phyloP scores from a whole-genome alignment of 179 eudicot genomes.

The Carnegiea gigantea region DNA sequence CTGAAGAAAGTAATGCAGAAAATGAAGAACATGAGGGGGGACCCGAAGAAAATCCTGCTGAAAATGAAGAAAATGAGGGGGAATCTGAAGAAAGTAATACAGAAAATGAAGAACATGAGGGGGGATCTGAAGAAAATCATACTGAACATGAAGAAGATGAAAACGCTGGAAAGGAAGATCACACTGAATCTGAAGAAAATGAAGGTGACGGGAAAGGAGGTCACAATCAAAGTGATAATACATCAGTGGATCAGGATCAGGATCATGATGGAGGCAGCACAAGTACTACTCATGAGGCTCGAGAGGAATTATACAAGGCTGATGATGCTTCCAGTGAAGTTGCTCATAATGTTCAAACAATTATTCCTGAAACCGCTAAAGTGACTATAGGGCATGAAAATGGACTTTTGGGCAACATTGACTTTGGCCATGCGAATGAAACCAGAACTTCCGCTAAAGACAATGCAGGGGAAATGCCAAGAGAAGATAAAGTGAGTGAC shows the following conservation, averaged over 20 bases:
- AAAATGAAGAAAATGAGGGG: slow-evolving; percentile 6
- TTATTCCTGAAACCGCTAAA: slow-evolving; percentile 37
- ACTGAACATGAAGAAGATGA: slow-evolving; percentile 3
- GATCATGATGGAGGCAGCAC: slow-evolving; percentile 45
- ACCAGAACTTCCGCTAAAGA: slow-evolving; percentile 25
- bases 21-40: slow-evolving; percentile 14
- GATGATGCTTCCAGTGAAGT: slow-evolving; percentile 99
- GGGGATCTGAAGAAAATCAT: not conserved
- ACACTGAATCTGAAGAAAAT: slow-evolving; percentile 8
- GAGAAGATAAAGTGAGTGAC: slow-evolving; percentile 23
- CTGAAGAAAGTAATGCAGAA: slow-evolving; percentile 30
- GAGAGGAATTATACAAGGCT: slow-evolving; percentile 80
- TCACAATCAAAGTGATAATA: slow-evolving; percentile 29
- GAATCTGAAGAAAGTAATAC: slow-evolving; percentile 36
- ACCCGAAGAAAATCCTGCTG: not conserved
- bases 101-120: slow-evolving; percentile 21
- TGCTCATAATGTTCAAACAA: slow-evolving; percentile 49
- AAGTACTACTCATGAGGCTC: slow-evolving; percentile 59
- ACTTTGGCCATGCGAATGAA: slow-evolving; percentile 36
- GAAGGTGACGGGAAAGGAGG: slow-evolving; percentile 27
- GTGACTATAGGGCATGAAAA: slow-evolving; percentile 33
- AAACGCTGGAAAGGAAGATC: too few relatives aligned
- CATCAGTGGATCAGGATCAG: slow-evolving; percentile 42
- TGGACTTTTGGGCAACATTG: slow-evolving; percentile 33
- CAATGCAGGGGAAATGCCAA: not conserved